Percentiles rank a stretch among this genome's conserved stretches.
These are phyloP conservation scores for Neofusicoccum cordaticola DNA, from an alignment of 2,329 filamentous ascomycete genomes.

Conservation along the genomic window DNA sequence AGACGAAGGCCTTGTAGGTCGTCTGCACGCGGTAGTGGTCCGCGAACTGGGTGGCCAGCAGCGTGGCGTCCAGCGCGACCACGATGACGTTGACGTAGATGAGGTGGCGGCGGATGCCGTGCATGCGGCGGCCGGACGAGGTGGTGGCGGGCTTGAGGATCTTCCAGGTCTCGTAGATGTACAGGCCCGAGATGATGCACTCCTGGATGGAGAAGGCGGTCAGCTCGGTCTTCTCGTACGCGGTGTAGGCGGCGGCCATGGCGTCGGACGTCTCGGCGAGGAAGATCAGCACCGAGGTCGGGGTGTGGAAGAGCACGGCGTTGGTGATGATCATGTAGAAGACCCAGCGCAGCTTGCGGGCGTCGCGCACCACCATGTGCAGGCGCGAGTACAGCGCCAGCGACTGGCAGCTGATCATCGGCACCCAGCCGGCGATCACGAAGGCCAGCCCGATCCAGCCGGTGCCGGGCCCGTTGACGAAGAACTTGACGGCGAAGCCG, in stretches of 20 bases:
- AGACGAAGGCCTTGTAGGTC: constrained; percentile 38
- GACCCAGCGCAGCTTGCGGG: constrained; percentile 48
- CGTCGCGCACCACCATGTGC: constrained; percentile 57
- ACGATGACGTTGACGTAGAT: constrained; percentile 38
- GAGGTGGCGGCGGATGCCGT: constrained; percentile 33
- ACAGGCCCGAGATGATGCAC: constrained; percentile 23
- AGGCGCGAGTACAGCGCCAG: constrained; percentile 63
- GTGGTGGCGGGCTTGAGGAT: not conserved
- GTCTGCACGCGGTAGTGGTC: constrained; percentile 34
- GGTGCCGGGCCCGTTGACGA: constrained; percentile 30
- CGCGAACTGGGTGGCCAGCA: constrained; percentile 24
- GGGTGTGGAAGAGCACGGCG: constrained; percentile 53
- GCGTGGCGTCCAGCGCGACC: constrained; percentile 35
- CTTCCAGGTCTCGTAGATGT: constrained; percentile 6
- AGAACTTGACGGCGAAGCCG: constrained; percentile 47
- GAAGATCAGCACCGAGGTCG: constrained; percentile 56
- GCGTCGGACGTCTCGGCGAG: constrained; percentile 45
- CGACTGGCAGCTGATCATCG: constrained; percentile 61
- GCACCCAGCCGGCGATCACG: constrained; percentile 54
- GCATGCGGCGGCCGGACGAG: constrained; percentile 16
- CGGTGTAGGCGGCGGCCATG: constrained; percentile 36
- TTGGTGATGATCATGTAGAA: constrained; percentile 59
- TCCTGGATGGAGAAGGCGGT: constrained; percentile 43
- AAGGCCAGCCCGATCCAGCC: constrained; percentile 28
- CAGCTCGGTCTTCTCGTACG: constrained; percentile 48